Evolutionary conservation across 257 asterid genomes (phyloP), one percentile per base, ranked within the genome.

Genomic region (Striga asiatica): DNA sequence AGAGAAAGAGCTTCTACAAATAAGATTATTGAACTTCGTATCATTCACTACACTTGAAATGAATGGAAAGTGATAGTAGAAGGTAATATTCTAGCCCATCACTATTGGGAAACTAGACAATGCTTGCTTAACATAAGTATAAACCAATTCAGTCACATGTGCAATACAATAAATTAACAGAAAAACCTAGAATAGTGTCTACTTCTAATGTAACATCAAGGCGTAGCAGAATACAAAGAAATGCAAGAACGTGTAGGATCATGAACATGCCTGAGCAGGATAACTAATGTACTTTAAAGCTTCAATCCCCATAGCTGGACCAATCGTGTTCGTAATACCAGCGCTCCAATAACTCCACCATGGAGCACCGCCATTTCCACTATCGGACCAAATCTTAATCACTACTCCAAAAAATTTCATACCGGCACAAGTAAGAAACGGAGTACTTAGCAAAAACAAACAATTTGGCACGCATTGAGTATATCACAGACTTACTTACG

Each of bases 271-370:
- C 94, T 87, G 96, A 37, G 94, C 96, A 56, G 96, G 96, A 66
- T 91, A 91, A 74, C 98, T 91, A 60, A 91, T 91, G 68, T 91
- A 91, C 67, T 91, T 91, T 66, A 91, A 69, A 0, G 98, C 95
- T 74, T 91, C 95, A 54, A 91, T 91, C 61, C 98, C 98, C 98
- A 91, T 82, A 60, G 95, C 98, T 0, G 98, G 98, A 19, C 97
- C 97, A 60, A 89, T 86, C 0, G 97, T 81, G 63, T 89, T 89
- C 9, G 96, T 84, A 35, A 88, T 84, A 53, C 98, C 97, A 71
- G 97, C 98, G 74, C 98, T 84, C 98, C 98, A 91, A 42, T 87
- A 87, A 72, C 88, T 87, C 98, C 96, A 84, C 98, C 94, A 87
- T 0, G 98, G 98, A 69, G 96, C 95, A 50, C 95, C 94, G 8